A percentile compares a stretch with the other conserved stretches of the same genome.
phyloP scores from a whole-genome alignment of 2,329 filamentous ascomycete species.

The Botrytis fabae region DNA sequence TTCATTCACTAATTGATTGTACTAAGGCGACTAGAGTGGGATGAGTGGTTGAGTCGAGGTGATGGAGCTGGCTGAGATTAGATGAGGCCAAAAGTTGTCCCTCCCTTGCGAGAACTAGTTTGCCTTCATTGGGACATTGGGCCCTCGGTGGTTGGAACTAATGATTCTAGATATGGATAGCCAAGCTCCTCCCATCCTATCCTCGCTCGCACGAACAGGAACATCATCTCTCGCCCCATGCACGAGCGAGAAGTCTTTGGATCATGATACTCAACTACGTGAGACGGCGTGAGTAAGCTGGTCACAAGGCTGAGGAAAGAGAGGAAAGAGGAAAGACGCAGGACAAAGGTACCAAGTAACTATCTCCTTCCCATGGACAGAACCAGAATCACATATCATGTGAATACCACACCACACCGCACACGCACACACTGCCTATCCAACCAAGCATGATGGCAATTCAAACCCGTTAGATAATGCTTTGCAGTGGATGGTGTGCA shows the following conservation, averaged over 20 bases:
- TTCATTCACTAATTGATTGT: not conserved
- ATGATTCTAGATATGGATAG: not conserved
- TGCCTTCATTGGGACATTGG: not conserved
- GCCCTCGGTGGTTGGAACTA: not conserved
- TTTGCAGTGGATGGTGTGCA: not conserved
- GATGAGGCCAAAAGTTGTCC: not conserved
- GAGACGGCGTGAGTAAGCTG: not conserved
- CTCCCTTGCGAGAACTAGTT: not conserved
- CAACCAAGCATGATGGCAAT: conserved; percentile 12
- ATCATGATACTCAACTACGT: not conserved
- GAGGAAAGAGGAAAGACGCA: not conserved
- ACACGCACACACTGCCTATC: not conserved
- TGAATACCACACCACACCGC: not conserved
- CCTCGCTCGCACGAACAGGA: not conserved
- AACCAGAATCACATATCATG: not conserved
- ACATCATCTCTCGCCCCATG: not conserved
- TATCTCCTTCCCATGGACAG: not conserved
- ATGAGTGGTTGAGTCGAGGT: conserved; percentile 5
- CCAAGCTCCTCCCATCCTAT: not conserved
- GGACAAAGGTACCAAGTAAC: not conserved
- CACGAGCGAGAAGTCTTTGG: not conserved
- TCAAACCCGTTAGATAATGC: not conserved
- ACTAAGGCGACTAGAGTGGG: not conserved
- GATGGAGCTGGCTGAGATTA: not conserved
- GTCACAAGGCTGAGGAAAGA: not conserved